phyloP scores from a whole-genome alignment of 2,329 filamentous ascomycete genomes.

The Metarhizium rileyi region DNA sequence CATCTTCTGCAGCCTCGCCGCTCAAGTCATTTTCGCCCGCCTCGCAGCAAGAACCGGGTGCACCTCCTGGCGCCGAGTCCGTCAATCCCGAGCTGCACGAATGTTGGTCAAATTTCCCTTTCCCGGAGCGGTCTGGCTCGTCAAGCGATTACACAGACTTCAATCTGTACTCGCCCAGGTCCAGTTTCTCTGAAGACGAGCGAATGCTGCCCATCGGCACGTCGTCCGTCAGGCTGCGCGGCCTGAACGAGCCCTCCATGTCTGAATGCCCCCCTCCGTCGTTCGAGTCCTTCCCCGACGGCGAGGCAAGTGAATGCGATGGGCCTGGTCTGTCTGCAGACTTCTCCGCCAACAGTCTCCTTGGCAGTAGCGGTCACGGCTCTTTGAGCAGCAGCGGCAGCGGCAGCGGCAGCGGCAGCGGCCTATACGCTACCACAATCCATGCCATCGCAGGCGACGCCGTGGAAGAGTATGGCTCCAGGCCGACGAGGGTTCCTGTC shows the following conservation, averaged over 20 bases:
- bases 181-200: constrained; percentile 40
- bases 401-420: neutral
- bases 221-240: constrained; percentile 4
- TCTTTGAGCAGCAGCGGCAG: neutral
- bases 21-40: constrained; percentile 16
- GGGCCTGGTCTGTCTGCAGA: neutral
- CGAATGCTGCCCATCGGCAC: constrained; percentile 23
- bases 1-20: constrained; percentile 17
- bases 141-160: constrained; percentile 41
- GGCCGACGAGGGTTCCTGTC: neutral
- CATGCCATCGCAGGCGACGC: neutral
- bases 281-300: neutral
- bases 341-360: neutral
- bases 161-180: constrained; percentile 43
- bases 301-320: neutral
- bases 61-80: constrained; percentile 7
- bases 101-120: constrained; percentile 22
- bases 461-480: neutral
- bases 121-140: constrained; percentile 19
- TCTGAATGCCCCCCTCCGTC: constrained; percentile 4
- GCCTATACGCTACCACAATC: neutral
- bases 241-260: constrained; percentile 5
- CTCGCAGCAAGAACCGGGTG: constrained; percentile 13
- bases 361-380: constrained; percentile 1
- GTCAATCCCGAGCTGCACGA: constrained; percentile 4